A percentile compares a stretch with the other conserved stretches of the same genome.
Evolutionary conservation across 106 monocot genomes (phyloP).

Genomic region (Alisma plantagoaquatica): DNA sequence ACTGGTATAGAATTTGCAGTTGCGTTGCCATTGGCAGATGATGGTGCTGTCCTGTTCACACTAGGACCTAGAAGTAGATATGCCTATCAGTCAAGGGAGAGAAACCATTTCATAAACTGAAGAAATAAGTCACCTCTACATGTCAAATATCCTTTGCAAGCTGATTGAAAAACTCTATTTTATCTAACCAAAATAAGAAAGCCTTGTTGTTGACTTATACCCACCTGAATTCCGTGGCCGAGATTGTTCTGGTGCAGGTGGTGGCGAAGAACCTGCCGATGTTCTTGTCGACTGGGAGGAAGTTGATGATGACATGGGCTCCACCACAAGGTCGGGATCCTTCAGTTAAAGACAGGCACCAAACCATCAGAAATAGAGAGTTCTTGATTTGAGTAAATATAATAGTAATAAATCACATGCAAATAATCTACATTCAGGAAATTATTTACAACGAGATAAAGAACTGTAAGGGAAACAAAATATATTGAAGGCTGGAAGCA

Average conservation of each 20-base stretch:
- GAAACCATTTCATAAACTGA: neutral
- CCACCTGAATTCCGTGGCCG: conserved; percentile 32
- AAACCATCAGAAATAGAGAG: too few species aligned
- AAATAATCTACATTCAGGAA: too few species aligned
- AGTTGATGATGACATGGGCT: conserved; percentile 37
- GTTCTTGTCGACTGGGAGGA: conserved; percentile 45
- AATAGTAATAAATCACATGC: too few species aligned
- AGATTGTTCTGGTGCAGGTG: conserved; percentile 15
- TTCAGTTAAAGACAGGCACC: too few species aligned
- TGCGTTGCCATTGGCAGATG: too few species aligned
- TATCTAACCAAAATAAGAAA: too few species aligned
- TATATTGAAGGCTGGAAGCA: too few species aligned
- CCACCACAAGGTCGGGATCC: conserved; percentile 77
- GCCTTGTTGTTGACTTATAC: too few species aligned
- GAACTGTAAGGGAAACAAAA: too few species aligned
- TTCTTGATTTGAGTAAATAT: too few species aligned
- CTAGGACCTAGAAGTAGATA: neutral
- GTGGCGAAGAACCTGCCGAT: neutral
- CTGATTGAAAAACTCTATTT: too few species aligned
- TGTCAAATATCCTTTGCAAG: neutral
- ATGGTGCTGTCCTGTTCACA: neutral
- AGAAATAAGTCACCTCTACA: neutral
- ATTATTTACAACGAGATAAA: too few species aligned
- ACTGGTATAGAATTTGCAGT: conserved; percentile 23
- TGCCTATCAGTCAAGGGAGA: neutral